Conservation (phyloP, 768 basidiomycete genomes). For the Kwoniella shandongensis region DNA sequence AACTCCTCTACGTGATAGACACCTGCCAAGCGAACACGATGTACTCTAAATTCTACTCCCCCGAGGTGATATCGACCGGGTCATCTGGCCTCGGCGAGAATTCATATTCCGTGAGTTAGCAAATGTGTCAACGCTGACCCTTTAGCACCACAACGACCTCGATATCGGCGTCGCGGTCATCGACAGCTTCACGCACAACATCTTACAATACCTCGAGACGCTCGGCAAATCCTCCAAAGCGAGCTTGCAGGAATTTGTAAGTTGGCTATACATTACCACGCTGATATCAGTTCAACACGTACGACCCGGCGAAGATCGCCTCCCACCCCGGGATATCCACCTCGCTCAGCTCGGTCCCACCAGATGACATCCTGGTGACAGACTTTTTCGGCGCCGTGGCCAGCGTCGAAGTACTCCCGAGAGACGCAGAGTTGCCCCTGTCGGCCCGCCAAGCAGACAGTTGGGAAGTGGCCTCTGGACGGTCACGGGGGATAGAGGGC, state of each 20-base stretch:
- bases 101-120: constrained; percentile 81
- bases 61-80: constrained; percentile 87
- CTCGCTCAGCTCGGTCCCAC: constrained; percentile 70
- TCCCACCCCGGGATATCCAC: constrained; percentile 88
- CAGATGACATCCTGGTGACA: constrained; percentile 66
- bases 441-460: background rate
- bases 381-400: constrained; percentile 89
- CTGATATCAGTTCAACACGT: constrained; percentile 68
- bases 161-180: constrained; percentile 96
- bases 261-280: constrained; percentile 43
- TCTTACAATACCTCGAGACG: constrained; percentile 85
- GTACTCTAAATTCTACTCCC: constrained; percentile 89
- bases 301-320: constrained; percentile 69
- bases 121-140: background rate
- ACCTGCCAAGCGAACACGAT: constrained; percentile 97
- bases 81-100: constrained; percentile 81
- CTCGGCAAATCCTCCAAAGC: constrained; percentile 84
- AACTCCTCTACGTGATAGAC: constrained; percentile 96
- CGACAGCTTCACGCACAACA: constrained; percentile 88
- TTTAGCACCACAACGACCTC: constrained; percentile 83
- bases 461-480: background rate
- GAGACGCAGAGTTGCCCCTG: constrained; percentile 4
- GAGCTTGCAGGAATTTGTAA: constrained; percentile 77
- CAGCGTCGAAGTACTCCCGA: constrained; percentile 65
- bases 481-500: background rate